Evolutionary conservation across 2,329 filamentous ascomycete genomes (phyloP).

Genomic region (Fonsecaea multimorphosa): DNA sequence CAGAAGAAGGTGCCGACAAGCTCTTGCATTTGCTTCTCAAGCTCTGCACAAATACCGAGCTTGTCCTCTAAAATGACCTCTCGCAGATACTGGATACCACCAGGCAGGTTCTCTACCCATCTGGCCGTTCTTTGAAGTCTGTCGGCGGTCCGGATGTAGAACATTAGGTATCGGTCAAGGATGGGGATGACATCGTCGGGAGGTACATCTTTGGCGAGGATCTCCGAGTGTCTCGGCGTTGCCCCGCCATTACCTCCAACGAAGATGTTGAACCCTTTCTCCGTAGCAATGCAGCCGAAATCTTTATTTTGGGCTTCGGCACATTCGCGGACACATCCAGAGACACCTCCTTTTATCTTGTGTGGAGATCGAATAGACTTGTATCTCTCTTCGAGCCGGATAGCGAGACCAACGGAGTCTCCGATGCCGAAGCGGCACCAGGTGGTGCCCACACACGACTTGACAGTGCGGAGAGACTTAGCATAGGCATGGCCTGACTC

Average conservation of each 20-base stretch:
- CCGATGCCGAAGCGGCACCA: slow-evolving; percentile 91
- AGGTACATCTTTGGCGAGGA: slow-evolving; percentile 84
- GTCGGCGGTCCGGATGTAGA: slow-evolving; percentile 92
- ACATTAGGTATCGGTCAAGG: slow-evolving; percentile 86
- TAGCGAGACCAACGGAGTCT: slow-evolving; percentile 89
- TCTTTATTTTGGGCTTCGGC: slow-evolving; percentile 93
- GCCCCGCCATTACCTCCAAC: slow-evolving; percentile 89
- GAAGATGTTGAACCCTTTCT: slow-evolving; percentile 93
- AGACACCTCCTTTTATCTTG: slow-evolving; percentile 90
- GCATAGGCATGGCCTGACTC: slow-evolving; percentile 91
- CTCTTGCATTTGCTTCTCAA: slow-evolving; percentile 87
- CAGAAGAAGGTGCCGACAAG: slow-evolving; percentile 85
- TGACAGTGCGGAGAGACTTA: slow-evolving; percentile 86
- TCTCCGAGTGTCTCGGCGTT: slow-evolving; percentile 79
- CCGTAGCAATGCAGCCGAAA: slow-evolving; percentile 88
- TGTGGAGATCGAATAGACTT: slow-evolving; percentile 89
- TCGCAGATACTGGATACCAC: slow-evolving; percentile 80
- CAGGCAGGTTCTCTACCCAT: slow-evolving; percentile 84
- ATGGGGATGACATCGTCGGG: slow-evolving; percentile 82
- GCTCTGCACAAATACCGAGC: slow-evolving; percentile 80
- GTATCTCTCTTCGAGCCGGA: slow-evolving; percentile 85
- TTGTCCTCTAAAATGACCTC: slow-evolving; percentile 85
- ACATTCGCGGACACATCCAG: slow-evolving; percentile 89
- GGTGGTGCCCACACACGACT: slow-evolving; percentile 84
- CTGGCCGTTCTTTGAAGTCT: slow-evolving; percentile 86